Percentiles rank a stretch among this genome's conserved stretches.
Evolutionary conservation across 179 eudicot genomes (phyloP).

Genomic region (Pouteria campechiana): DNA sequence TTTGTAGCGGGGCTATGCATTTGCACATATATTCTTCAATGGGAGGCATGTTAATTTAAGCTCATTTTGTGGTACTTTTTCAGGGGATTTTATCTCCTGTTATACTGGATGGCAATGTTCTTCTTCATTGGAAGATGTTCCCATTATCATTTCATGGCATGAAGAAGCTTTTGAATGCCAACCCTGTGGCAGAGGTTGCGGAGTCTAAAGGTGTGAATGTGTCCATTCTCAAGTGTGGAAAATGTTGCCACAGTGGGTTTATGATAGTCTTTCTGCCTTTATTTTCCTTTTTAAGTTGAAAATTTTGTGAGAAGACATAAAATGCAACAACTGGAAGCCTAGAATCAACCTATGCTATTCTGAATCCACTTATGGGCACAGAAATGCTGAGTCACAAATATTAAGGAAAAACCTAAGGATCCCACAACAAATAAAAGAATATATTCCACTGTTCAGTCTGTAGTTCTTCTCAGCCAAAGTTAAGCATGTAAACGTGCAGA

Average conservation of each 20-base stretch:
- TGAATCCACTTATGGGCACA: too few relatives aligned
- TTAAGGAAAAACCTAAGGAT: too few relatives aligned
- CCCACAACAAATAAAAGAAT: too few relatives aligned
- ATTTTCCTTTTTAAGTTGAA: not conserved
- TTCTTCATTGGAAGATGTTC: conserved; percentile 72
- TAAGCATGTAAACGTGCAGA: too few relatives aligned
- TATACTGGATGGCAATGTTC: conserved; percentile 37
- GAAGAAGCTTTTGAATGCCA: conserved; percentile 21
- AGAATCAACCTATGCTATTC: too few relatives aligned
- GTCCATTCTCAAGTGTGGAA: conserved; percentile 21
- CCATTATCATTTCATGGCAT: conserved; percentile 44
- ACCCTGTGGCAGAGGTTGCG: conserved; percentile 18
- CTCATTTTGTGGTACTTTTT: conserved; percentile 7
- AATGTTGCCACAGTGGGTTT: conserved; percentile 13
- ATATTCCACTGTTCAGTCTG: too few relatives aligned
- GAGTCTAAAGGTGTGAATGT: conserved; percentile 8
- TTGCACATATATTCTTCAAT: not conserved
- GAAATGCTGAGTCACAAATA: too few relatives aligned
- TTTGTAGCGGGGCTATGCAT: not conserved
- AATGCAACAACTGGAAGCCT: too few relatives aligned
- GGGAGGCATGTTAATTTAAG: not conserved
- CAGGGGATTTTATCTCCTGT: conserved; percentile 87
- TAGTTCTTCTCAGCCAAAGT: too few relatives aligned
- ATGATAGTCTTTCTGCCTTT: not conserved
- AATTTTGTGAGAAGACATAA: too few relatives aligned